These are phyloP conservation scores for Colletotrichum karsti DNA, from an alignment of 2,329 filamentous ascomycete species.

Conservation along the genomic window DNA sequence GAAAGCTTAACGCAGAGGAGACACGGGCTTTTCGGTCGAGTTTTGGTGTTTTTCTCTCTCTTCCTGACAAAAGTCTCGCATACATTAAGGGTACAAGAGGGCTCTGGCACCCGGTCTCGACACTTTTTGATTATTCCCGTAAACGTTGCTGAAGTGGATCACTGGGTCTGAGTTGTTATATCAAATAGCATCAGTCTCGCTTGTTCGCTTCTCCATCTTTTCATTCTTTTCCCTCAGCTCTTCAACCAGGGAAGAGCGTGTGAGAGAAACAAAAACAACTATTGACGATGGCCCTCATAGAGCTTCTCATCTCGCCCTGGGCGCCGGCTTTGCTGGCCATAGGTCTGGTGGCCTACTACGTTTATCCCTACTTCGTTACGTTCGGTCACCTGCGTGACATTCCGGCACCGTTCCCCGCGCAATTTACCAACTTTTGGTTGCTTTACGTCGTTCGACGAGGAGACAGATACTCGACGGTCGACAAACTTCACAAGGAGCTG, in stretches of 20 bases:
- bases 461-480: slow-evolving; percentile 69
- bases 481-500: slow-evolving; percentile 77
- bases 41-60: neutral
- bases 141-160: neutral
- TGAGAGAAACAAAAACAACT: neutral
- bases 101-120: neutral
- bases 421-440: slow-evolving; percentile 84
- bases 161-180: neutral
- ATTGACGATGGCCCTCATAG: slow-evolving; percentile 15
- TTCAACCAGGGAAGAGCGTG: neutral
- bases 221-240: neutral
- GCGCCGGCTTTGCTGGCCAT: slow-evolving; percentile 11
- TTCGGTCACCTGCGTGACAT: slow-evolving; percentile 59
- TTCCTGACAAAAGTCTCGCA: neutral
- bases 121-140: neutral
- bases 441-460: slow-evolving; percentile 73
- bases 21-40: slow-evolving; percentile 2
- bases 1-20: slow-evolving; percentile 10
- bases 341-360: slow-evolving; percentile 25
- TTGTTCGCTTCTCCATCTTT: neutral
- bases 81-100: neutral
- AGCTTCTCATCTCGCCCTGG: slow-evolving; percentile 25
- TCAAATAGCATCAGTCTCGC: neutral
- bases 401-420: slow-evolving; percentile 69
- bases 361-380: slow-evolving; percentile 69